Evolutionary conservation across 2,329 filamentous ascomycete genomes (phyloP), one percentile per base, ranked within the genome.

Genomic region (Colletotrichum sp.): DNA sequence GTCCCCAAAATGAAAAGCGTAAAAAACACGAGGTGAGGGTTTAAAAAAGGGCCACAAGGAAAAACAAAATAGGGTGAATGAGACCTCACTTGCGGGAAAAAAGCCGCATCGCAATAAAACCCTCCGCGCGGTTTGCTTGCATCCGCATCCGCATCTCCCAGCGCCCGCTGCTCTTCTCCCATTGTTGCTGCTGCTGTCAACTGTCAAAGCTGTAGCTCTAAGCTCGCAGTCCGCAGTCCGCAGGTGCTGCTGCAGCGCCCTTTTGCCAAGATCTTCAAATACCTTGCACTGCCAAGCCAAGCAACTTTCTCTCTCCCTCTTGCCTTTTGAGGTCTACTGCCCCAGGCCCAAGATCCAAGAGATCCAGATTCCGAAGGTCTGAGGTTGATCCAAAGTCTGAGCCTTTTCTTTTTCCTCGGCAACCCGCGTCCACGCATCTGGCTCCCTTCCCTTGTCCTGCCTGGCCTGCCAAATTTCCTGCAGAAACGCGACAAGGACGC

Each of bases 191-290:
- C 28, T 32, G 39, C 36, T 48, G 25, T 66, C 22, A 52, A 18
- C 18, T 43, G 48, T 55, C 34, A 56, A 56, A 62, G 36, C 52
- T 48, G 28, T 52, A 60, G 27, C 43, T 39, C 39, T 22, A 60
- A 27, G 36, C 61, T 48, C 30, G 52, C 36, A 32, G 43, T 48
- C 43, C 43, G 43, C 43, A 52, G 43, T 52, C 43, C 43, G 43
- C 43, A 52, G 43, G 43, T 52, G 55, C 55, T 25, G 70, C 36
- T 61, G 70, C 70, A 61, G 70, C 65, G 55, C 70, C 73, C 65
- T 39, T 32, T 58, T 16, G 73, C 73, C 73, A 75, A 74, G 70
- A 62, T 58, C n/a, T 56, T 73, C 70, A 66, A 73, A 69, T 60
- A 65, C 34, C 58, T 60, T 69, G 60, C 34, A 15, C 64, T 36